phyloP scores from a whole-genome alignment of 2,329 filamentous ascomycete species.

The Apiospora hydei region DNA sequence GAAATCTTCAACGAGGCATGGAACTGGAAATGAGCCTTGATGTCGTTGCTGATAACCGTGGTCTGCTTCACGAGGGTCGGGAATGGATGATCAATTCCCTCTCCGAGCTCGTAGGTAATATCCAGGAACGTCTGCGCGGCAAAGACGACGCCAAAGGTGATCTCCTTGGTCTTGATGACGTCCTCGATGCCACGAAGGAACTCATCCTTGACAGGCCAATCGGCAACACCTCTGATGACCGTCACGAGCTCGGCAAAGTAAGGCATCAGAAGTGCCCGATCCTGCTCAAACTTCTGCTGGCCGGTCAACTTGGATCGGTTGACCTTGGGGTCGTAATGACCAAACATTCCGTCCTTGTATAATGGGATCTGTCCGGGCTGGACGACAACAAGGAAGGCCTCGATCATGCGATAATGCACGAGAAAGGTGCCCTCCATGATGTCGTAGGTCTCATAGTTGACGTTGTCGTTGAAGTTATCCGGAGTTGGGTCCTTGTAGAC shows the following conservation, averaged over 20 bases:
- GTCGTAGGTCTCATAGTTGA: constrained; percentile 41
- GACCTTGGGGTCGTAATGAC: constrained; percentile 37
- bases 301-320: constrained; percentile 37
- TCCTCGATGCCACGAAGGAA: constrained; percentile 45
- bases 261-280: constrained; percentile 43
- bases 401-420: constrained; percentile 29
- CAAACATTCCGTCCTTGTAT: constrained; percentile 37
- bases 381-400: constrained; percentile 30
- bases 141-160: constrained; percentile 48
- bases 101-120: constrained; percentile 44
- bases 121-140: constrained; percentile 52
- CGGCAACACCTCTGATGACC: constrained; percentile 29
- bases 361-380: constrained; percentile 29
- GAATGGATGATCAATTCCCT: constrained; percentile 26
- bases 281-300: constrained; percentile 44
- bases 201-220: constrained; percentile 46
- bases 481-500: neutral
- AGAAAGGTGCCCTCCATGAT: constrained; percentile 35
- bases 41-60: constrained; percentile 33
- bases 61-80: constrained; percentile 28
- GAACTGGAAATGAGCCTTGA: constrained; percentile 41
- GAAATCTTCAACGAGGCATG: constrained; percentile 41
- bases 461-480: constrained; percentile 26
- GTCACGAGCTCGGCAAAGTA: constrained; percentile 44
- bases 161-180: constrained; percentile 38